phyloP scores from a whole-genome alignment of 192 early-diverging fungal genomes.

The Pilobolus umbonatus region DNA sequence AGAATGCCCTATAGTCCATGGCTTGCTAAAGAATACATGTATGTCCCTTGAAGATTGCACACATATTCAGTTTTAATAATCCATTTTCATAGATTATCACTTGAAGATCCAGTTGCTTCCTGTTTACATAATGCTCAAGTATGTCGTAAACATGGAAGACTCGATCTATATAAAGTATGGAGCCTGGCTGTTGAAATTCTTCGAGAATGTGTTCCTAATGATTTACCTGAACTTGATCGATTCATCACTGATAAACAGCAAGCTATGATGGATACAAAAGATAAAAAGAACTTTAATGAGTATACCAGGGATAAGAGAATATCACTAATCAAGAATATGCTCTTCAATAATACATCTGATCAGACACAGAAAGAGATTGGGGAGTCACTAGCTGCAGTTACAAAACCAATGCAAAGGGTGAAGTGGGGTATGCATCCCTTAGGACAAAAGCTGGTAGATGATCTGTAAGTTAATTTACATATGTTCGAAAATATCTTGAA shows the following conservation, averaged over 20 bases:
- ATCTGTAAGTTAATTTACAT: conserved; percentile 42
- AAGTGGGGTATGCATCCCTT: conserved; percentile 60
- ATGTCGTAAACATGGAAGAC: conserved; percentile 38
- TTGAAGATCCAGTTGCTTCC: conserved; percentile 52
- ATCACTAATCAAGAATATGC: background rate
- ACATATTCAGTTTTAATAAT: conserved; percentile 2
- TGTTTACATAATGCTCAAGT: conserved; percentile 60
- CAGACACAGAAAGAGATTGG: conserved; percentile 22
- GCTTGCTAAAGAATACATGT: conserved; percentile 61
- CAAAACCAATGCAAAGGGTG: conserved; percentile 36
- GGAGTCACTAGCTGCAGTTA: conserved; percentile 13
- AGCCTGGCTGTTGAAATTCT: conserved; percentile 56
- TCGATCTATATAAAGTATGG: conserved; percentile 65
- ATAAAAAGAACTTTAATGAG: conserved; percentile 31
- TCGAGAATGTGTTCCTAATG: conserved; percentile 42
- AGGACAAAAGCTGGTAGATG: conserved; percentile 45
- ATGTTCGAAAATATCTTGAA: background rate
- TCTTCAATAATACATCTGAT: conserved; percentile 3
- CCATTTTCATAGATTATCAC: conserved; percentile 44
- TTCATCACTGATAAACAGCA: conserved; percentile 2
- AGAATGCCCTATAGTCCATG: conserved; percentile 53
- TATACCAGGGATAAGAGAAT: conserved; percentile 10
- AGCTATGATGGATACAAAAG: conserved; percentile 14
- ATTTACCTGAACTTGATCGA: conserved; percentile 6
- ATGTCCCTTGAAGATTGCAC: conserved; percentile 7